Evolutionary conservation across 768 basidiomycete genomes (phyloP), one percentile per base, ranked within the genome.

Genomic region (Albatrellus ellisii): DNA sequence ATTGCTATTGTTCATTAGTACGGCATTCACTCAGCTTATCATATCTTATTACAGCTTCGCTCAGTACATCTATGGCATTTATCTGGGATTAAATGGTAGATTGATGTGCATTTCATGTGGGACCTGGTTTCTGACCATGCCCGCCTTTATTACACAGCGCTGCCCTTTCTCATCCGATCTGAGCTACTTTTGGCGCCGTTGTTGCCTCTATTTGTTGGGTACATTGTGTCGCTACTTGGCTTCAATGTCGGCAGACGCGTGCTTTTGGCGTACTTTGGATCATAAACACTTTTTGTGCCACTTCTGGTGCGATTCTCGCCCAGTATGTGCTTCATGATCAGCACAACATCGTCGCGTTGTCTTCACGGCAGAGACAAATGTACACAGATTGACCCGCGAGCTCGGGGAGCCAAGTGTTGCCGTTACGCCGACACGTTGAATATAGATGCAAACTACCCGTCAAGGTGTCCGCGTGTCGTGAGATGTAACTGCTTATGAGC

Each of bases 111-210:
- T 22, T 28, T 31, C 6, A 26, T 44, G 26, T 22, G 17, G 24
- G 36, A 32, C 33, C 18, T 25, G 20, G 6, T 8, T 32, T 21
- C n/a, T 34, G 8, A 11, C 41, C 43, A 41, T 48, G 44, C 36
- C 49, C 20, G 51, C 51, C 26, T 52, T 21, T 45, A 26, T 18
- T 28, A 20, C 26, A 46, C 51, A 84, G 92, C 91, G 20, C 66
- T 98, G n/a, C 94, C 94, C 2, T 98, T 97, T 64, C 73, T 98
- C 44, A 73, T 88, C 48, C 84, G 90, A 22, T 77, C 86, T 12
- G 88, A 92, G 59, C 67, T 95, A 31, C 72, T 98, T 34, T 75
- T 98, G n/a, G 77, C 89, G 10, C 94, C 92, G 2, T 62, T 97
- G 32, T 67, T 95, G 20, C 88, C 92, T 18, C 64, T 94, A 35